Base-by-base conservation (phyloP, 345 rosid species). In the Bruguiera sexangula region DNA sequence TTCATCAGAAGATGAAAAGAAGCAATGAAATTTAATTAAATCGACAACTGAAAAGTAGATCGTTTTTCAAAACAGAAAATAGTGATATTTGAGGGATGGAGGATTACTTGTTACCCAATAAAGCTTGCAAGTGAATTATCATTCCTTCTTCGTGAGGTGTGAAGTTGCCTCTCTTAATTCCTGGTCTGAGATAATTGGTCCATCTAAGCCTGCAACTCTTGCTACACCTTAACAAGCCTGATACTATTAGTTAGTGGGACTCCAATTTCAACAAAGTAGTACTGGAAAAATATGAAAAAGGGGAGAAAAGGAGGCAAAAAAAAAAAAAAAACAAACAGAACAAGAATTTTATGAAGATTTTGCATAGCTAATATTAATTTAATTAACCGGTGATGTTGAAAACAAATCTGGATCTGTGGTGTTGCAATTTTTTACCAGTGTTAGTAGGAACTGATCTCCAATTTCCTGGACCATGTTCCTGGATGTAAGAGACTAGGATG, bases 101-200 rank as follows among this genome's bases (percentile, higher is more conserved):
- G 59, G 75, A 80, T 91, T 92, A 95, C 99, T 90, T 95, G 98
- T 95, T 95, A 85, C 99, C 99, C 94, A 95, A 69, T 83, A 95
- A 83, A 74, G 98, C 98, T 84, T 95, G 99, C 81, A 95, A 80
- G 77, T 95, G 99, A 82, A 92, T 83, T 62, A 95, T 95, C 92
- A 95, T 95, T 57, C 96, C 97, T 85, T 95, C 98, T 73, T 95
- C 99, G 79, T 95, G 98, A 68, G 97, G 66, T 64, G 99, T 95
- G 79, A 95, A 95, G 78, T 95, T 92, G 34, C 99, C 99, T 27
- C 99, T 75, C 83, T 92, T 95, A 68, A 95, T 92, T 63, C 99
- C 99, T n/a, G 99, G 99, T 67, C 98, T 83, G 7, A 95, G 84
- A 81, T 95, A 95, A 81, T 95, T 95, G n/a, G 99, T 95, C 99